These are phyloP conservation scores for Basipetospora chlamydospora DNA, from an alignment of 2,329 filamentous ascomycete species.

Conservation along the genomic window DNA sequence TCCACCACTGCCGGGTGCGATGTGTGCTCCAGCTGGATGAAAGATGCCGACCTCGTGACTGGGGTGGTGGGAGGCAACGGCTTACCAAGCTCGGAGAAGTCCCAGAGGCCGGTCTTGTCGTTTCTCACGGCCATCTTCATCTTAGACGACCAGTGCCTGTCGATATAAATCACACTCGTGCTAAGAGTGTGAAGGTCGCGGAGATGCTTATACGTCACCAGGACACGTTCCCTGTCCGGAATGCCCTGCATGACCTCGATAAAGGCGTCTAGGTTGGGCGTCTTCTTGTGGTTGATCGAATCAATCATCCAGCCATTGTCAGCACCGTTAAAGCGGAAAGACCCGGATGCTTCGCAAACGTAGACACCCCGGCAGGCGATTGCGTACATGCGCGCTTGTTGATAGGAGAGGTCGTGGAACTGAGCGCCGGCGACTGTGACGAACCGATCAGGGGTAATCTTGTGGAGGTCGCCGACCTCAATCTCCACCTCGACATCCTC, in stretches of 20 bases:
- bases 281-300: conserved; percentile 81
- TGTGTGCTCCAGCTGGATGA: conserved; percentile 82
- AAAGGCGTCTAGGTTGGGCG: conserved; percentile 75
- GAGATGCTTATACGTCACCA: conserved; percentile 91
- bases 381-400: conserved; percentile 90
- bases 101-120: conserved; percentile 82
- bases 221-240: conserved; percentile 68
- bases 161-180: conserved; percentile 81
- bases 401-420: conserved; percentile 94
- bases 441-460: conserved; percentile 90
- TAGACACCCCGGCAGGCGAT: conserved; percentile 87
- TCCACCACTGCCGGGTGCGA: conserved; percentile 83
- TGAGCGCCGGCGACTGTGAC: conserved; percentile 86
- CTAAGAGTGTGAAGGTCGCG: conserved; percentile 88
- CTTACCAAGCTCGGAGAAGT: conserved; percentile 76
- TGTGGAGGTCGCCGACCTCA: conserved; percentile 75
- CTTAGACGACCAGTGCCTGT: conserved; percentile 90
- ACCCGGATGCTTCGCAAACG: conserved; percentile 86
- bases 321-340: conserved; percentile 84
- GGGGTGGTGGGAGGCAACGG: conserved; percentile 61
- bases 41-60: conserved; percentile 65
- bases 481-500: conserved; percentile 76
- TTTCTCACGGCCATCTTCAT: conserved; percentile 90
- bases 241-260: conserved; percentile 82
- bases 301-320: conserved; percentile 91